Conservation (phyloP, 768 basidiomycete genomes). For the Russula olivacea region DNA sequence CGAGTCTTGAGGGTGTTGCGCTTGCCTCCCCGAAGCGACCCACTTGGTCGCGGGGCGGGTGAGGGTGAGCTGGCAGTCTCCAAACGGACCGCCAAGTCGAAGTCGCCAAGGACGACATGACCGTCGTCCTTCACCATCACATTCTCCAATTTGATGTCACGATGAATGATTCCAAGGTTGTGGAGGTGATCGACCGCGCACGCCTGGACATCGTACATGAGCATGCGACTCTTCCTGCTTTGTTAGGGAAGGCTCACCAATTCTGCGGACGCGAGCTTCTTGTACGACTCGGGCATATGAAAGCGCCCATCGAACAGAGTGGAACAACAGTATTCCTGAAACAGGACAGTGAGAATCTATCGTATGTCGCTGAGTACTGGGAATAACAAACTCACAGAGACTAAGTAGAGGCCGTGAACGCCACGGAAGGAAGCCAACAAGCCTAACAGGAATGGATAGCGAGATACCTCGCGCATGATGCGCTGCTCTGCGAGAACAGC, state of each 20-base stretch:
- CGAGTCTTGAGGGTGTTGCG: not conserved
- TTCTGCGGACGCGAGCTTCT: conserved; percentile 35
- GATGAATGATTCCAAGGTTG: conserved; percentile 85
- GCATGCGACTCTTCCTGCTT: not conserved
- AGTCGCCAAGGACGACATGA: conserved; percentile 87
- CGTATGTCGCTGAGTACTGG: not conserved
- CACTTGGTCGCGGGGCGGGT: not conserved
- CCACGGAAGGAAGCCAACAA: conserved; percentile 30
- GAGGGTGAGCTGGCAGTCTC: not conserved
- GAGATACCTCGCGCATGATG: conserved; percentile 14
- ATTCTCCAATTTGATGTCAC: conserved; percentile 96
- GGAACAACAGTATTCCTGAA: conserved; percentile 27
- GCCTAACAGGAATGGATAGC: conserved; percentile 21
- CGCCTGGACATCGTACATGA: conserved; percentile 16
- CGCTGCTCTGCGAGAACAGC: conserved; percentile 13
- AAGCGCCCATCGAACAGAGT: conserved; percentile 13
- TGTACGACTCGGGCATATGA: conserved; percentile 11
- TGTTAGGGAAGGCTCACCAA: conserved; percentile 28
- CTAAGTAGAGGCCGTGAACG: conserved; percentile 25
- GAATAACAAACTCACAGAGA: conserved; percentile 24
- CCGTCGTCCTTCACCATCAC: conserved; percentile 84
- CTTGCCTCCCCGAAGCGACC: not conserved
- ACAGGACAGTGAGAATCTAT: not conserved
- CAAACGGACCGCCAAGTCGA: conserved; percentile 43
- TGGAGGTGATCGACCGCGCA: conserved; percentile 85